A percentile compares a stretch with the other conserved stretches of the same genome.
These are phyloP conservation scores for Phialophora expanda DNA, from an alignment of 2,329 filamentous ascomycete species.

Conservation along the genomic window DNA sequence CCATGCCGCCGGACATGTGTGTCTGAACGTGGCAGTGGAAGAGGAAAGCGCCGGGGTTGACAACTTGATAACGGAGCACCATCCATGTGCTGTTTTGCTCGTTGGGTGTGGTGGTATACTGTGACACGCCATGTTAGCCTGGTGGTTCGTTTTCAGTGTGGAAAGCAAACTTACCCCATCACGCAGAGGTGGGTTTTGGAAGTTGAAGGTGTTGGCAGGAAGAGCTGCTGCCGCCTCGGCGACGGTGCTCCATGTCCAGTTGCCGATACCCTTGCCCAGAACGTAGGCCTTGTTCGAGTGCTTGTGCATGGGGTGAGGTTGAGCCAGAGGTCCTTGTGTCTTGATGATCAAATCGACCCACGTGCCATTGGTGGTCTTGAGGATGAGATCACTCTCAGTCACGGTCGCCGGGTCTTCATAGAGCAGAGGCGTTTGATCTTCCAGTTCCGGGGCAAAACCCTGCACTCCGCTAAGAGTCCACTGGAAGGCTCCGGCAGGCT, in stretches of 20 bases:
- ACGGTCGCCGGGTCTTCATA: slow-evolving; percentile 50
- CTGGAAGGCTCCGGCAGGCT: slow-evolving; percentile 52
- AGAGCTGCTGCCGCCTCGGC: slow-evolving; percentile 56
- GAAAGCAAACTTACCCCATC: slow-evolving; percentile 48
- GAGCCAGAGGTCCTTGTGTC: slow-evolving; percentile 53
- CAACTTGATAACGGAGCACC: slow-evolving; percentile 60
- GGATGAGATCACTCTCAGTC: slow-evolving; percentile 54
- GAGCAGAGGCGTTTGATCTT: slow-evolving; percentile 54
- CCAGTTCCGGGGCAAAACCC: slow-evolving; percentile 45
- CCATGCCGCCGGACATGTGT: slow-evolving; percentile 63
- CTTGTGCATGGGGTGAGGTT: slow-evolving; percentile 68
- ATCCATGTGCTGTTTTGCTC: slow-evolving; percentile 51
- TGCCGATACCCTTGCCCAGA: slow-evolving; percentile 59
- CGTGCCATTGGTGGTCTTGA: slow-evolving; percentile 54
- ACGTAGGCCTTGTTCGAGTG: slow-evolving; percentile 66
- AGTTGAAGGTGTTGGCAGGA: slow-evolving; percentile 60
- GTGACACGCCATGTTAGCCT: slow-evolving; percentile 9
- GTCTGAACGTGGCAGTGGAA: slow-evolving; percentile 63
- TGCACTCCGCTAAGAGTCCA: slow-evolving; percentile 60
- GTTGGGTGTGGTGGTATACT: slow-evolving; percentile 49
- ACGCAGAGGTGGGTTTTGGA: slow-evolving; percentile 60
- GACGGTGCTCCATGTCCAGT: slow-evolving; percentile 60
- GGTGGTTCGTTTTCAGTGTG: neutral
- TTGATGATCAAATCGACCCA: slow-evolving; percentile 64
- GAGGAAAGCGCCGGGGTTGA: slow-evolving; percentile 60